Evolutionary conservation across 116 monocot genomes (phyloP), one percentile per base, ranked within the genome.

Genomic region (Posidonia oceanica): DNA sequence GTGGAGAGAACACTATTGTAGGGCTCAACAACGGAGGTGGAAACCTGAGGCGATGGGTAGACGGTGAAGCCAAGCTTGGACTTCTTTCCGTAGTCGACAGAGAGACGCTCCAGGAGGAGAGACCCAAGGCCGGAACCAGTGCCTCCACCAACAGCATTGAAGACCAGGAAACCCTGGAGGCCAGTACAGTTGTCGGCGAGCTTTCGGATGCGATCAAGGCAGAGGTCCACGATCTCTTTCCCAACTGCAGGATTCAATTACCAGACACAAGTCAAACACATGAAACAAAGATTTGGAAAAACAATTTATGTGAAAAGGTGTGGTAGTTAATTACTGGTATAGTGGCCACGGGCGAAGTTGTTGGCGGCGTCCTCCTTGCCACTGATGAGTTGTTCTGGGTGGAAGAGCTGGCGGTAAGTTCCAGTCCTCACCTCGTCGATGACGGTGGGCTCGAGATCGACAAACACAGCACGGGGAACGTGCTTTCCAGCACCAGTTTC

Each of bases 361-460:
- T 83, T 83, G 70, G 83, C 83, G 11, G 80, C 83, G 16, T 83
- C 80, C 22, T 83, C 83, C 41, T 83, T 83, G 54, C 83, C 79
- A n/a, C 76, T 79, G 76, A 79, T 79, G 71, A 83, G 83, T 68
- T 83, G 79, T 57, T 83, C 83, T 7, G 83, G 83, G 73, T 80
- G 83, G 80, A 83, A 83, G 65, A 83, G 73, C 74, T 84, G 80
- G 67, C 80, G 75, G 69, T 84, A 83, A 52, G 70, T 36, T 5
- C 83, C 83, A 17, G 77, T 77, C 14, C 83, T 62, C 39, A 83
- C 83, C 55, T 80, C 83, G 18, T 83, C 83, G 37, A 83, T 83
- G 40, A 83, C 83, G 40, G 83, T 83, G 29, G 79, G 79, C 64
- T 83, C 83, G 36, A 83, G 83, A 52, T 83, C 83, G 42, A 74